Evolutionary conservation across 257 asterid species (phyloP), one percentile per base, ranked within the genome.

Genomic region (Nicotiana tomentosiformis): DNA sequence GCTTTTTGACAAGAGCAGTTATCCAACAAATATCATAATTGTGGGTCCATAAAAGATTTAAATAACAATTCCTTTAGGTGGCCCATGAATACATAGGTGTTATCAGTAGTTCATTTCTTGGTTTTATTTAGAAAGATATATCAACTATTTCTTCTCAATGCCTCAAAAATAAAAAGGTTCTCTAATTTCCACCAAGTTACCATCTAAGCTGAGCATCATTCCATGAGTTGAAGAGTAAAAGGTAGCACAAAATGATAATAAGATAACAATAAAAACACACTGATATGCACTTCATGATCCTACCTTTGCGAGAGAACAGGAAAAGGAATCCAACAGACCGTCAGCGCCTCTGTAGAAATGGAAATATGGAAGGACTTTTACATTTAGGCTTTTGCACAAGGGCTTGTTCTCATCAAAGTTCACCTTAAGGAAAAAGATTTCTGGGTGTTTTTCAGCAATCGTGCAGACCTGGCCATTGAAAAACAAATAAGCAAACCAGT

Each of bases 261-360:
- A 61, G 10, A 61, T 23, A 61, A 69, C 30, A 37, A n/a, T 69
- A n/a, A 4, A 69, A 39, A 9, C 57, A 69, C 18, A 39, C 57
- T n/a, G 77, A 69, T 62, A 62, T 69, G 77, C 77, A 69, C 57
- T 69, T 37, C 18, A n/a, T 64, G 20, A 16, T 56, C 55, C 60
- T 85, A 93, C 97, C 94, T 93, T 93, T 65, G 96, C 97, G 20
- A 93, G 93, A 67, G 97, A 93, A 85, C 97, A 93, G 14, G 97
- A 91, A 84, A 93, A 93, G 8, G 97, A 91, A 57, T 93, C 97
- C 51, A 93, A 79, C 70, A 89, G 88, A 60, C 93, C 88, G 60
- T 91, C 91, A 15, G 92, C 97, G 84, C 97, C 97, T 43, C 92
- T 84, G 55, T 93, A 93, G 87, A 93, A 90, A 80, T 92, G 95